These are phyloP conservation scores for Alnus glutinosa DNA, from an alignment of 306 rosid species.

Conservation along the genomic window DNA sequence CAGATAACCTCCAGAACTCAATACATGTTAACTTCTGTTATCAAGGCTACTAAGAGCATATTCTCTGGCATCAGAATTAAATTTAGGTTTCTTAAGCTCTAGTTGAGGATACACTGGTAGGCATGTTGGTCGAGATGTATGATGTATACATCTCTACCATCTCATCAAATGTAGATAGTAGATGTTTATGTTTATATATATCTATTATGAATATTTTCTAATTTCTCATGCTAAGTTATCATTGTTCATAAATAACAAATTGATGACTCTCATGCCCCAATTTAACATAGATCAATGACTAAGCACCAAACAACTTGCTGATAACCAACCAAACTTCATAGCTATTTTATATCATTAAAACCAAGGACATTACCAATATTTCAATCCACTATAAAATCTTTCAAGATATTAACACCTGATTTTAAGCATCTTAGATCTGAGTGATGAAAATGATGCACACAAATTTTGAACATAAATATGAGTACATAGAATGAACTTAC, in stretches of 20 bases:
- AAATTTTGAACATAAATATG: not conserved
- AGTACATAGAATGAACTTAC: slow-evolving; percentile 46
- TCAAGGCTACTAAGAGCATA: not conserved
- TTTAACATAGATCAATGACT: not conserved
- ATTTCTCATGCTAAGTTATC: not conserved
- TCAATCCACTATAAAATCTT: not conserved
- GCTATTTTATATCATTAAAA: not conserved
- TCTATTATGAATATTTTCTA: not conserved
- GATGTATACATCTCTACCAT: too few relatives aligned
- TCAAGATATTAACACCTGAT: not conserved
- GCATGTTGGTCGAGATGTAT: not conserved
- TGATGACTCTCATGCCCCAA: not conserved
- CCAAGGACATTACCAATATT: not conserved
- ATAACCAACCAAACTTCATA: not conserved
- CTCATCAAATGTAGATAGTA: too few relatives aligned
- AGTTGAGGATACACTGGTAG: not conserved
- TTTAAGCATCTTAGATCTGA: not conserved
- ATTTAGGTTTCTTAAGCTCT: not conserved
- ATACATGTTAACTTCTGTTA: not conserved
- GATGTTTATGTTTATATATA: too few relatives aligned
- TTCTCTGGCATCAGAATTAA: not conserved
- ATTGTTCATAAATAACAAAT: not conserved
- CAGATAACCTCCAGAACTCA: not conserved
- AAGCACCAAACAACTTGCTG: not conserved
- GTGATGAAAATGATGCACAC: not conserved